A percentile compares a stretch with the other conserved stretches of the same genome.
These are phyloP conservation scores for Penicillium pancosmium DNA, from an alignment of 495 filamentous ascomycete genomes.

Conservation along the genomic window DNA sequence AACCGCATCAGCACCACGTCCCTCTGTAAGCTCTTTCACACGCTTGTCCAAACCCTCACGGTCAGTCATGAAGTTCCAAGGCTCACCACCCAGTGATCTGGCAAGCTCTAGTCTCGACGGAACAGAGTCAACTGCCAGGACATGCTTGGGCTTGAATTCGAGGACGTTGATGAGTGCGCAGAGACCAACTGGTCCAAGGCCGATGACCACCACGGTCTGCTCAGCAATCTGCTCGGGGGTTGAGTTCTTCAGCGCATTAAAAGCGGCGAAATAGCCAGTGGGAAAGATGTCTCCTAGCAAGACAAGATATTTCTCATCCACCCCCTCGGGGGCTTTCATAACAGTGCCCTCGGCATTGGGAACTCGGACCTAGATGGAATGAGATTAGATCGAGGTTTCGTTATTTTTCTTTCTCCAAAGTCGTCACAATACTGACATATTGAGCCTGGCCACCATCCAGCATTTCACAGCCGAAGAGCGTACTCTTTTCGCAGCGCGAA, in stretches of 20 bases:
- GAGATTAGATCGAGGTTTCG: not conserved
- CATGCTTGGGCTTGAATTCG: conserved; percentile 75
- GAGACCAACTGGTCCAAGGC: conserved; percentile 87
- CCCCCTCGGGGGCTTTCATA: conserved; percentile 72
- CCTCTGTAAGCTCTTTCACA: conserved; percentile 76
- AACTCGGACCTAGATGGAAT: conserved; percentile 60
- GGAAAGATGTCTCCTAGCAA: conserved; percentile 66
- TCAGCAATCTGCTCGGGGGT: conserved; percentile 63
- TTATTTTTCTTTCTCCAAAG: not conserved
- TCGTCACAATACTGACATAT: conserved; percentile 53
- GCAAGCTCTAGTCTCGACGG: conserved; percentile 78
- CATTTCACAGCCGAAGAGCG: conserved; percentile 71
- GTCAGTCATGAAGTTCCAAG: conserved; percentile 77
- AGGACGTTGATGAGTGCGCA: conserved; percentile 85
- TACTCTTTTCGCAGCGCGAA: conserved; percentile 75
- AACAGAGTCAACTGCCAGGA: conserved; percentile 86
- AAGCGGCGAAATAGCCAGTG: conserved; percentile 89
- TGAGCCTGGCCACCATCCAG: conserved; percentile 91
- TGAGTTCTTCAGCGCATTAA: conserved; percentile 74
- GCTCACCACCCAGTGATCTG: conserved; percentile 77
- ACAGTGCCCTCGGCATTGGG: conserved; percentile 84
- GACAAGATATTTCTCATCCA: conserved; percentile 78
- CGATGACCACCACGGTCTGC: conserved; percentile 78
- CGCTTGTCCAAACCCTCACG: conserved; percentile 67
- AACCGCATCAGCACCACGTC: conserved; percentile 86